Conservation (phyloP, 768 basidiomycete genomes). For the Tulasnella sp. region DNA sequence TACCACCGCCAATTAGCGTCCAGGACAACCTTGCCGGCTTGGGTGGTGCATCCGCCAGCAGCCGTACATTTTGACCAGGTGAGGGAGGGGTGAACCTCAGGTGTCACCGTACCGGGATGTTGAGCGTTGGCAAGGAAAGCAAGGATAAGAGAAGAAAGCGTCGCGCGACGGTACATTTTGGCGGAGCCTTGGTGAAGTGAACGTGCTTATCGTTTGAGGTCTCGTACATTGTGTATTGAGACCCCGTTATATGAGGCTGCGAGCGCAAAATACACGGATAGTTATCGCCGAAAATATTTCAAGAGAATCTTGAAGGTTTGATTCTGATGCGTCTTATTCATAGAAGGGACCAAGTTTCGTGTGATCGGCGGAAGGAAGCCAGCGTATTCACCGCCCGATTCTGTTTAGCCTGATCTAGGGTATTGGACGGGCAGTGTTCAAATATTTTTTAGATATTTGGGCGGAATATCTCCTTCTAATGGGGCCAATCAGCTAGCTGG, state of each 20-base stretch:
- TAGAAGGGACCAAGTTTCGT: too few species aligned
- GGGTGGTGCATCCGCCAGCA: not conserved
- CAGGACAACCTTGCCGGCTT: not conserved
- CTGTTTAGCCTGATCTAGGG: not conserved
- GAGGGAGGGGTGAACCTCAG: constrained; percentile 45
- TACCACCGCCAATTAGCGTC: constrained; percentile 16
- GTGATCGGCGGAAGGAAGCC: too few species aligned
- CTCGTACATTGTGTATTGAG: not conserved
- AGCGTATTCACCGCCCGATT: not conserved
- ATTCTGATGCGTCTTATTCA: too few species aligned
- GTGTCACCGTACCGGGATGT: constrained; percentile 41
- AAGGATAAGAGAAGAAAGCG: constrained; percentile 20
- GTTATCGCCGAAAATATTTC: too few species aligned
- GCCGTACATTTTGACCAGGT: constrained; percentile 41
- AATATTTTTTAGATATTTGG: not conserved
- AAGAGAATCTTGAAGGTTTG: too few species aligned
- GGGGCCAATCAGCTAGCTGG: too few species aligned
- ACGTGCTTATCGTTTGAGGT: not conserved
- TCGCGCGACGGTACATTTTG: too few species aligned
- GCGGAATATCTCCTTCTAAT: not conserved
- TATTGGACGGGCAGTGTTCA: not conserved
- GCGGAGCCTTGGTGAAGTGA: not conserved
- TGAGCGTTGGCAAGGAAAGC: constrained; percentile 40
- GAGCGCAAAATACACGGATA: too few species aligned
- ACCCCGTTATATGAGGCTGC: not conserved